A percentile compares a stretch with the other conserved stretches of the same genome.
phyloP scores from a whole-genome alignment of 2,329 filamentous ascomycete species.

The Fusarium incarnatum region DNA sequence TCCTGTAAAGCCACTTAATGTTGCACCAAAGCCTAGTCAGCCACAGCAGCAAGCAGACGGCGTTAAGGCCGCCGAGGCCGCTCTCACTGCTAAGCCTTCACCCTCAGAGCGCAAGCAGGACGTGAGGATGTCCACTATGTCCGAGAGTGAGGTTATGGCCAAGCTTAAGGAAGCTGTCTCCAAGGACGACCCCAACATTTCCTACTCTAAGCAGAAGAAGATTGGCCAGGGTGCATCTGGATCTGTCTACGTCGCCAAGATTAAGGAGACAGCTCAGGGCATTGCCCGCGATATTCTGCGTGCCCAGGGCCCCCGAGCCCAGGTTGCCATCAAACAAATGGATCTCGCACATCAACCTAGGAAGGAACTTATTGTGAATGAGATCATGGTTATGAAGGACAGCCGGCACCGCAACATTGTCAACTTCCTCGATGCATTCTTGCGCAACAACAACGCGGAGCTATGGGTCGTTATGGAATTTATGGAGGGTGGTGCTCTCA shows the following conservation, averaged over 20 bases:
- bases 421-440: constrained; percentile 96
- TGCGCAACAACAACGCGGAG: constrained; percentile 93
- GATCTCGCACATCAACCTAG: constrained; percentile 95
- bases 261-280: constrained; percentile 90
- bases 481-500: constrained; percentile 98
- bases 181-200: constrained; percentile 92
- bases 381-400: constrained; percentile 99
- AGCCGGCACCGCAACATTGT: constrained; percentile 98
- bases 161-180: constrained; percentile 94
- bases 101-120: constrained; percentile 84
- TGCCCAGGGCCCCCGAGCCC: constrained; percentile 81
- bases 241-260: constrained; percentile 96
- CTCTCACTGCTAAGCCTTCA: constrained; percentile 84
- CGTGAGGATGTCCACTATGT: constrained; percentile 98
- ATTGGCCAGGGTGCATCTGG: constrained; percentile 98
- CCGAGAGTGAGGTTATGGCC: constrained; percentile 96
- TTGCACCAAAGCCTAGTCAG: constrained; percentile 72
- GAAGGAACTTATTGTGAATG: constrained; percentile 98
- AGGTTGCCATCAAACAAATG: constrained; percentile 99
- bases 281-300: constrained; percentile 83
- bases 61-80: constrained; percentile 89
- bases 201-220: constrained; percentile 99
- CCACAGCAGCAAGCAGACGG: constrained; percentile 68
- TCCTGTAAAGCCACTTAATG: constrained; percentile 82
- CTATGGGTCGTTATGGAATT: constrained; percentile 99